Evolutionary conservation across 140 eudicot species (phyloP), one percentile per base, ranked within the genome.

Genomic region (Bidens hawaiensis): DNA sequence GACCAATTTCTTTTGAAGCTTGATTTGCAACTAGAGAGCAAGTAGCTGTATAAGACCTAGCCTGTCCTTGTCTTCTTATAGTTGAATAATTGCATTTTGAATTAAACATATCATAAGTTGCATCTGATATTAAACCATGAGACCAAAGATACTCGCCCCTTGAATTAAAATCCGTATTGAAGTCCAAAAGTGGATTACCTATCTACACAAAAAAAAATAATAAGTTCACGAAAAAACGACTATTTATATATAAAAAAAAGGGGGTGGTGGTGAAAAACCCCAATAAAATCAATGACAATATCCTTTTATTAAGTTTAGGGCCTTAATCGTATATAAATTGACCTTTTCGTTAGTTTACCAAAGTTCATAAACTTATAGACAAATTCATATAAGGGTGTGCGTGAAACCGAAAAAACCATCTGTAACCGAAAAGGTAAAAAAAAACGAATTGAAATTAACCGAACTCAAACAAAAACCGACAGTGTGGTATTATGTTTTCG

Each of bases 101-200:
- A 28, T 75, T 86, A 23, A 82, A 73, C 14, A 73, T 50, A 7
- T 74, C 78, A 49, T 65, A 80, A 16, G 91, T 80, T 41, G 69
- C 71, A 71, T 89, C 95, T 7, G 97, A 89, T 75, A 89, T 83
- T 9, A 89, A 71, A 16, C 97, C 97, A 66, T 85, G 97, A 54
- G 97, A 85, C 97, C 97, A 89, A 2, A 85, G 68, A 55, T 65
- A 89, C 72, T 89, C 95, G 1, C 81, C 81, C 42, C 91, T 78
- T 12, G 91, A 76, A 63, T 89, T 85, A 65, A 89, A 89, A 76
- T 89, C 95, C 11, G 91, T 76, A 71, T 80, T 65, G 83, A 85
- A 85, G 31, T 89, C 97, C 72, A 85, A 74, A 41, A 85, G 86
- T 47, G 95, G 97, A 76, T 89, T 89, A 45, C 95, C 97, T 43